A percentile compares a stretch with the other conserved stretches of the same genome.
Evolutionary conservation across 352 stramenopile species (phyloP).

Genomic region (Phytophthora tentaculata): DNA sequence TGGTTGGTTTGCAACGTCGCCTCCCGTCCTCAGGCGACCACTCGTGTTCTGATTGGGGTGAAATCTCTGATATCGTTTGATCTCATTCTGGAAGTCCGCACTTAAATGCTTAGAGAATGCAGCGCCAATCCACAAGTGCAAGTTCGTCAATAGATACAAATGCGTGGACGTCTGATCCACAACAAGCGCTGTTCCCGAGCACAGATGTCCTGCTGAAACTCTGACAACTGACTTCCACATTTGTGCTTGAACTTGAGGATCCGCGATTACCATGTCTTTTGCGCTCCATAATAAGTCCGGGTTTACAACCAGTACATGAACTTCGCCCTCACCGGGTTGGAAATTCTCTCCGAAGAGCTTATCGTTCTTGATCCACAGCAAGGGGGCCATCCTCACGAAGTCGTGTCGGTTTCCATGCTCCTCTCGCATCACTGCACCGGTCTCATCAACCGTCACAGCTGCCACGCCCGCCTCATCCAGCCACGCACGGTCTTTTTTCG

Average conservation of each 20-base stretch:
- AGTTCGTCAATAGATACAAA: conserved; percentile 11
- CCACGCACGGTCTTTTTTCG: no score
- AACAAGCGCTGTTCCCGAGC: conserved; percentile 3
- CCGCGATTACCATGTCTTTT: neutral
- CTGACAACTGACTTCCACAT: conserved; percentile 3
- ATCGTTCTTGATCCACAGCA: no score
- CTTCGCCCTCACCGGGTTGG: neutral
- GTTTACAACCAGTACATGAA: neutral
- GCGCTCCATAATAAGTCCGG: neutral
- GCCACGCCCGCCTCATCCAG: no score
- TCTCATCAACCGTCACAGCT: no score
- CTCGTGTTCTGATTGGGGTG: neutral
- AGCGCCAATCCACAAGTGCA: neutral
- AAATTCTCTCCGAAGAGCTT: neutral
- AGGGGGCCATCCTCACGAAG: no score
- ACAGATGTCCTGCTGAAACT: neutral
- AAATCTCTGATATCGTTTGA: neutral
- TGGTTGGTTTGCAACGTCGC: no score
- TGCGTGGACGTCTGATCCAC: conserved; percentile 1
- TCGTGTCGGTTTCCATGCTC: no score
- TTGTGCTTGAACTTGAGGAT: conserved; percentile 2
- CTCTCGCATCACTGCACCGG: no score
- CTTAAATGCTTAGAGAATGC: conserved; percentile 1
- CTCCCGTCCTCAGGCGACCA: no score
- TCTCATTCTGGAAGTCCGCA: neutral